Evolutionary conservation across 1,284 basidiomycete genomes (phyloP), one percentile per base, ranked within the genome.

Genomic region (Abortiporus biennis): DNA sequence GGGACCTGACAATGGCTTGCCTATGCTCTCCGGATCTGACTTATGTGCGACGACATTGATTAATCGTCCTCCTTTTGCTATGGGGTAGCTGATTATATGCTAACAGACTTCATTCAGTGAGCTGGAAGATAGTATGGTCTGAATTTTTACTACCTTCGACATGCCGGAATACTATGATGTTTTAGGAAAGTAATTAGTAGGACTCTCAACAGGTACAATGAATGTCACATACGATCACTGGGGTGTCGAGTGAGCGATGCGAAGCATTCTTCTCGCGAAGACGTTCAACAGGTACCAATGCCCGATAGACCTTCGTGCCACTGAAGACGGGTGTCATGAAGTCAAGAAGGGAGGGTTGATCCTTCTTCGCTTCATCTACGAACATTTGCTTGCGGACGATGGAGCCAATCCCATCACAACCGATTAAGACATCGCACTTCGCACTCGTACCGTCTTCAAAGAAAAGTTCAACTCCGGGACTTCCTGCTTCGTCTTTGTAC

Each of bases 321-420:
- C 52, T 62, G 58, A 59, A 68, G 9, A 55, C 43, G 3, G 67
- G 66, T 19, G 64, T 54, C 19, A 61, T 51, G 37, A 46, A 47
- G 16, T 52, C 50, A 24, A 47, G 45, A 42, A 49, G 19, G 3
- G 45, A 33, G 3, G 36, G 36, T 20, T 41, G 22, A 12, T 36
- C 36, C 5, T 27, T 16, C 27, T n/a, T 24, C n/a, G 47, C 16
- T 20, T 47, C 34, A 24, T 57, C 46, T 16, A 54, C 46, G 2
- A 56, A 56, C 55, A 77, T 60, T n/a, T 55, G 51, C 32, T 51
- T 51, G 30, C 76, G 67, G 8, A 76, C 67, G 9, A 56, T 57
- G 0, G 75, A 78, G 50, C 72, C 76, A 44, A 78, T 58, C 2
- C 72, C 73, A 47, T 76, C 72, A 21, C 68, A 66, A 1, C 72